Evolutionary conservation across 1,284 basidiomycete species (phyloP), one percentile per base, ranked within the genome.

Genomic region (Megacollybia platyphylla): DNA sequence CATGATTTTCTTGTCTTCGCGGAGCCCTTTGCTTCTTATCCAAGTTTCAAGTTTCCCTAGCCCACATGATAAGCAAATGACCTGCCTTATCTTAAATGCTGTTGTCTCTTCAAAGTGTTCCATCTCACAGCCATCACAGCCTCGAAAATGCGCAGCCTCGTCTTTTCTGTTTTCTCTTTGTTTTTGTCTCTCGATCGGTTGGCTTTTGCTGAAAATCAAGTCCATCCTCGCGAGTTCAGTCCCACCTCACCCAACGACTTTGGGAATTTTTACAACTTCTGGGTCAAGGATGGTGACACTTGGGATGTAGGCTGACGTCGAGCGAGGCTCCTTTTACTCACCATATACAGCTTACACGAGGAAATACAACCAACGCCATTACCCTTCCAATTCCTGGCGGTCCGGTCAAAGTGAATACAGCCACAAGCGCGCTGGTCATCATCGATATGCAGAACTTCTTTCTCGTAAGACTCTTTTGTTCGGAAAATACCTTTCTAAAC

Each of bases 401-500:
- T 11, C 50, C 53, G 2, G 54, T 58, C 7, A 45, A 45, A 1
- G 51, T 58, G 29, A 54, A 57, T 24, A 54, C 57, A 2, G 54
- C 53, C 38, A 48, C 50, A n/a, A 49, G 53, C 17, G 57, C 57
- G 1, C 47, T 58, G 9, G 56, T 58, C 8, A 57, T 58, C 20
- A 58, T 58, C 15, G 57, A 58, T 43, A 58, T 58, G 57, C 57
- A 58, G 29, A 58, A 56, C 42, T 57, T 52, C 41, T 58, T 58
- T 45, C 43, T 58, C 11, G 31, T 34, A 4, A 11, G 20, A 24
- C 20, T 24, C 20, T 5, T 24, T 11, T 34, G 31, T 11, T 34
- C 31, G 4, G 3, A 11, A 11, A 11, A 11, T 11, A 34, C 7
- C 31, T 34, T 34, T 34, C 31, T 34, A 6, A 34, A 34, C 7